These are phyloP conservation scores for Helianthus tuberosus DNA, from an alignment of 129 eudicot species.

Conservation along the genomic window DNA sequence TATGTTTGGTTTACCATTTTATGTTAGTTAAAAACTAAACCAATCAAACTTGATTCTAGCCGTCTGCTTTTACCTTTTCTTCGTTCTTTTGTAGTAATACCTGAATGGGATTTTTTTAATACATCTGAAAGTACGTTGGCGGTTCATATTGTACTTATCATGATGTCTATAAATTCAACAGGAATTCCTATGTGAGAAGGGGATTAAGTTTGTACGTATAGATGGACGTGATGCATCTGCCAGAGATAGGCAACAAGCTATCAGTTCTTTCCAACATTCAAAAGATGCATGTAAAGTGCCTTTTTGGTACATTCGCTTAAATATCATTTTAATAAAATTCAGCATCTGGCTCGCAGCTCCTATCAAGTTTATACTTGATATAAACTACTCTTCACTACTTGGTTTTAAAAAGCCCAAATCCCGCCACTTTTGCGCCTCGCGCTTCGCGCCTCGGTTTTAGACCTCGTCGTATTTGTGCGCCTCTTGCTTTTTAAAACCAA, in stretches of 20 bases:
- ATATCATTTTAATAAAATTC: conserved; percentile 1
- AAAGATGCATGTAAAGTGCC: conserved; percentile 53
- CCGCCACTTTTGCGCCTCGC: too few relatives aligned
- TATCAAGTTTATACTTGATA: conserved; percentile 9
- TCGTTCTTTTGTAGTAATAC: conserved; percentile 11
- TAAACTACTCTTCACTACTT: background rate
- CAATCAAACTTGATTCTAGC: conserved; percentile 16
- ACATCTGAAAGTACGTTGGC: conserved; percentile 12
- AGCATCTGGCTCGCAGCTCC: background rate
- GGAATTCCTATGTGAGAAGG: conserved; percentile 77
- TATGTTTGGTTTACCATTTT: conserved; percentile 15
- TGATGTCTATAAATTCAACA: conserved; percentile 28
- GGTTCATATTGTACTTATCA: conserved; percentile 15
- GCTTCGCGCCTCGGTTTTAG: too few relatives aligned
- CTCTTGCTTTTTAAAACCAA: too few relatives aligned
- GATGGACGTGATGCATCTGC: conserved; percentile 57
- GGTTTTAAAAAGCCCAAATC: background rate
- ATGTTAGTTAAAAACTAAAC: background rate
- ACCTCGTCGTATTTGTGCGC: too few relatives aligned
- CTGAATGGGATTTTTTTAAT: background rate
- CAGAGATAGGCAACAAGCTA: conserved; percentile 73
- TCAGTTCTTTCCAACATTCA: conserved; percentile 73
- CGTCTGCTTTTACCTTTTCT: conserved; percentile 10
- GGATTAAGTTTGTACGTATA: conserved; percentile 73
- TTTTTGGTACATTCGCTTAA: conserved; percentile 13